phyloP scores from a whole-genome alignment of 371 early-diverging fungal genomes.

The Basidiobolus heterosporus region DNA sequence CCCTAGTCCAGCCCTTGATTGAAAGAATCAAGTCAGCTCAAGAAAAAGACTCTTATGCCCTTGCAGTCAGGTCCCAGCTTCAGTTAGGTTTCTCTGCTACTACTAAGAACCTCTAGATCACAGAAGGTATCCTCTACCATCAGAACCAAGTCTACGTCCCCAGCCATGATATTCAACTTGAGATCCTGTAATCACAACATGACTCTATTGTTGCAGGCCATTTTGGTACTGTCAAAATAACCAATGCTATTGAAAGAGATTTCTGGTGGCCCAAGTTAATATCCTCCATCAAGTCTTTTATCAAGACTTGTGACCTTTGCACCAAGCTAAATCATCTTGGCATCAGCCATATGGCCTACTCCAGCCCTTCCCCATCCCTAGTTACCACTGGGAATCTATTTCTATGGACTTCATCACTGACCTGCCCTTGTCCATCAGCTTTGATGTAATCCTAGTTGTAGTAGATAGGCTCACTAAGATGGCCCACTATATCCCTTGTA shows the following conservation, averaged over 20 bases:
- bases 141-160: no score
- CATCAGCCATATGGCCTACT: constrained; percentile 17
- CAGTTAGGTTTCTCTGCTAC: no score
- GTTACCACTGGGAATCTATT: constrained; percentile 2
- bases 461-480: constrained; percentile 26
- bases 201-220: constrained; percentile 24
- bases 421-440: constrained; percentile 10
- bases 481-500: constrained; percentile 6
- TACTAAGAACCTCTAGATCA: no score
- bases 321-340: constrained; percentile 9
- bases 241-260: constrained; percentile 10
- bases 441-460: constrained; percentile 20
- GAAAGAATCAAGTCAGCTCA: no score
- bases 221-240: constrained; percentile 22
- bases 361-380: constrained; percentile 12
- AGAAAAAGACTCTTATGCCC: no score
- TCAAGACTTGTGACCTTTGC: constrained; percentile 23
- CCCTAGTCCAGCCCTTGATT: no score
- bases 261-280: constrained; percentile 26
- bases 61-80: no score
- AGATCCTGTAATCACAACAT: constrained; percentile 6
- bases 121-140: no score
- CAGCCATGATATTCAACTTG: no score
- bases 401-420: constrained; percentile 10
- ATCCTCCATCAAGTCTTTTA: constrained; percentile 14